These are phyloP conservation scores for Zygnema circumcarinatum DNA, from an alignment of 139 green algal species.

Conservation along the genomic window DNA sequence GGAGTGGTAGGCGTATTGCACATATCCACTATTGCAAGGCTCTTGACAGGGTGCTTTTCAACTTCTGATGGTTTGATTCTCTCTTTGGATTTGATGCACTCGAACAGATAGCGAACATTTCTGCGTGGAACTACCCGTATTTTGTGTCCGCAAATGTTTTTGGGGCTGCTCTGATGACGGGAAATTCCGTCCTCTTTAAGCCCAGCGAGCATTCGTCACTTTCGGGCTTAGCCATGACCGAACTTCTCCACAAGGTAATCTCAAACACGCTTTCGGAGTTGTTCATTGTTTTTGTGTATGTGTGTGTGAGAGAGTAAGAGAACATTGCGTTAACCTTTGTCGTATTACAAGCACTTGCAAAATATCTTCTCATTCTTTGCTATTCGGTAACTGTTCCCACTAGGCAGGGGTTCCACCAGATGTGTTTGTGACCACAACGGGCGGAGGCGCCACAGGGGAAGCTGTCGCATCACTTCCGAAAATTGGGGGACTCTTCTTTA, in stretches of 20 bases:
- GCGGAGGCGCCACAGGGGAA: conserved; percentile 3
- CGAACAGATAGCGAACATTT: conserved; percentile 54
- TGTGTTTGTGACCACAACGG: conserved; percentile 47
- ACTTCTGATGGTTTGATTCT: no score
- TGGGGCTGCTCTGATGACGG: conserved; percentile 41
- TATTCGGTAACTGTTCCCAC: no score
- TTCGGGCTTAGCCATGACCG: conserved; percentile 22
- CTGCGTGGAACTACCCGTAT: conserved; percentile 60
- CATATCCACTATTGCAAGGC: no score
- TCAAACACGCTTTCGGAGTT: conserved; percentile 9
- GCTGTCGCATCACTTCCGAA: conserved; percentile 32
- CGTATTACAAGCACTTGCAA: not conserved
- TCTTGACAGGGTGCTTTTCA: not conserved
- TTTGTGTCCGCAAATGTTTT: conserved; percentile 56
- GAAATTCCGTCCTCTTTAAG: conserved; percentile 60
- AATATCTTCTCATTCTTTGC: no score
- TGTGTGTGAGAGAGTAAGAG: not conserved
- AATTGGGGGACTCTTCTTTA: conserved; percentile 54
- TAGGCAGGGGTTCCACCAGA: conserved; percentile 51
- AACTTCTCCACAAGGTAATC: conserved; percentile 51
- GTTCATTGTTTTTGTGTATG: not conserved
- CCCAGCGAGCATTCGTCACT: conserved; percentile 52
- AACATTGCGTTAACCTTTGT: not conserved
- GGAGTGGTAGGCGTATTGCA: conserved; percentile 30
- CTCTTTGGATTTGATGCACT: no score